phyloP scores from a whole-genome alignment of 2,329 filamentous ascomycete species.

The Colletotrichum horii region DNA sequence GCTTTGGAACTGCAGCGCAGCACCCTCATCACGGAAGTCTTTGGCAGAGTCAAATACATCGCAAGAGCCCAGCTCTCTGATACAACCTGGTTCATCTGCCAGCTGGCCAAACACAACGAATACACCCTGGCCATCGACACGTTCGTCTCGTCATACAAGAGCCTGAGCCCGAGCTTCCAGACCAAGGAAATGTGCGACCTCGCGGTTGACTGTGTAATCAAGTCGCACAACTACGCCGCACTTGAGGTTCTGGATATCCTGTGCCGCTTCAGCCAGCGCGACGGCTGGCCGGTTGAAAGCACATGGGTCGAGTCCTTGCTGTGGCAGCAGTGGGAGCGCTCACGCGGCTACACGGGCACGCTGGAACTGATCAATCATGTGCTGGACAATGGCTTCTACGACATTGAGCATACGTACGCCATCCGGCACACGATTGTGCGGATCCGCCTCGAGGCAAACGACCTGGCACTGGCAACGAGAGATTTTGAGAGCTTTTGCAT shows the following conservation, averaged over 20 bases:
- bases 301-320: not conserved
- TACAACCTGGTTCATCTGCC: slow-evolving; percentile 1
- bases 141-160: slow-evolving; percentile 1
- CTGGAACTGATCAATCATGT: not conserved
- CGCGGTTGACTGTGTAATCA: not conserved
- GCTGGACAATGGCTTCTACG: slow-evolving; percentile 3
- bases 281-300: not conserved
- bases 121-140: slow-evolving; percentile 11
- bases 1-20: not conserved
- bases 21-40: not conserved
- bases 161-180: not conserved
- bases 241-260: slow-evolving; percentile 4
- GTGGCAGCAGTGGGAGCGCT: not conserved
- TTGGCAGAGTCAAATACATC: not conserved
- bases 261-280: not conserved
- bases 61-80: not conserved
- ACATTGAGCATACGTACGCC: not conserved
- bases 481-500: not conserved
- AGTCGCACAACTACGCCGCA: slow-evolving; percentile 1
- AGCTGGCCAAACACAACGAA: not conserved
- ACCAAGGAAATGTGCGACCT: not conserved
- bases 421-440: slow-evolving; percentile 12
- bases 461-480: not conserved
- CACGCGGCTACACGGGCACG: not conserved
- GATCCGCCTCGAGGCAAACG: slow-evolving; percentile 11